Evolutionary conservation across 192 early-diverging fungal genomes (phyloP).

Genomic region (Borealophlyctis nickersoniae): DNA sequence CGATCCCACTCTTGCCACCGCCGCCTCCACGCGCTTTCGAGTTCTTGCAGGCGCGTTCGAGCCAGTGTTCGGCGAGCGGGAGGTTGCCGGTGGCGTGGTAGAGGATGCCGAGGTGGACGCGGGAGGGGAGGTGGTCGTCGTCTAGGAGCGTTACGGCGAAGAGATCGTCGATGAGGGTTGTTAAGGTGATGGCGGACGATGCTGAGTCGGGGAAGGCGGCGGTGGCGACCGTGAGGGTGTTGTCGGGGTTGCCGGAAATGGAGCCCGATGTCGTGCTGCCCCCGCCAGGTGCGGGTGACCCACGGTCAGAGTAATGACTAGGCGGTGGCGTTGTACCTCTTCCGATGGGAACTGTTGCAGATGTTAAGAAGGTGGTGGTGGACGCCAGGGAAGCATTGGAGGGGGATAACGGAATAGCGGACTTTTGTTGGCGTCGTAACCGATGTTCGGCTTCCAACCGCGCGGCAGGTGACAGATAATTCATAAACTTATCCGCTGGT

Average conservation of each 20-base stretch:
- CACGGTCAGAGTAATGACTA: neutral
- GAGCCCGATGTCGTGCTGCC: neutral
- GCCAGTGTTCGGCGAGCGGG: slow-evolving; percentile 38
- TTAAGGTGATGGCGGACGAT: slow-evolving; percentile 21
- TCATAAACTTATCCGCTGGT: slow-evolving; percentile 13
- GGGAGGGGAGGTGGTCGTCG: slow-evolving; percentile 43
- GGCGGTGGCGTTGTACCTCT: neutral
- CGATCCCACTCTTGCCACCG: slow-evolving; percentile 30
- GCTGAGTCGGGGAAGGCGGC: neutral
- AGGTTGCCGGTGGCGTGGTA: slow-evolving; percentile 24
- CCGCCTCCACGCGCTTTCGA: slow-evolving; percentile 39
- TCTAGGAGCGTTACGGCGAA: slow-evolving; percentile 35
- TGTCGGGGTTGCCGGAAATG: neutral
- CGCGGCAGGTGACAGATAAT: slow-evolving; percentile 31
- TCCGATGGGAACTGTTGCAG: neutral
- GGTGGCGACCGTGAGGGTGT: neutral
- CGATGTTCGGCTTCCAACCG: slow-evolving; percentile 26
- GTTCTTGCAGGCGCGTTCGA: slow-evolving; percentile 38
- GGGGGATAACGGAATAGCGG: neutral
- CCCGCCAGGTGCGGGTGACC: neutral
- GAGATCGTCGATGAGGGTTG: slow-evolving; percentile 31
- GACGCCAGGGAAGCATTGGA: neutral
- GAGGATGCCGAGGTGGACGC: slow-evolving; percentile 39
- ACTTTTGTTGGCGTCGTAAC: slow-evolving; percentile 1
- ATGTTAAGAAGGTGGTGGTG: neutral